Evolutionary conservation across 2,329 filamentous ascomycete genomes (phyloP), one percentile per base, ranked within the genome.

Genomic region (Xylariaceae sp.): DNA sequence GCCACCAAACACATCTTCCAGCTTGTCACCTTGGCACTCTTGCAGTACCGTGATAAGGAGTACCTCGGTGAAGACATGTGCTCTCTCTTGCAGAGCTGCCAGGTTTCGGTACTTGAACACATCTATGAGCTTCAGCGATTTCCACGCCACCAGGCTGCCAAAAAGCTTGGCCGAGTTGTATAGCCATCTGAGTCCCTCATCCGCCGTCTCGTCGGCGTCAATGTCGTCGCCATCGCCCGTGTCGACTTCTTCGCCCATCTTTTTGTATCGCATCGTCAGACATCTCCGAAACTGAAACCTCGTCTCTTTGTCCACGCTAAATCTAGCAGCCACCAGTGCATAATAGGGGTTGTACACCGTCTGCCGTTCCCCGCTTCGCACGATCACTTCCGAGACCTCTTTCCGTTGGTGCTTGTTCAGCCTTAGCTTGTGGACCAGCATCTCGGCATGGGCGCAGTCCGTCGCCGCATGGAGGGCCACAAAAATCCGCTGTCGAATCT

Each of bases 311-410:
- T 91, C 88, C 3, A 75, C 75, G 62, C 90, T 95, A 9, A 96
- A 77, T 56, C 85, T 85, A 42, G 81, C 82, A 10, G 90, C 90
- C 35, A 99, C 85, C 1, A 96, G 75, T 0, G 89, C 88, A 66
- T 99, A 99, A 71, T 95, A 99, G 0, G 88, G 89, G 62, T 99
- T 99, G 69, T 96, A 95, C 1, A 77, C 76, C 49, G 85, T 76
- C 70, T 97, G 94, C 3, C 87, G 86, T 39, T 89, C 89, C 1
- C 86, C 85, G 64, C 91, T 96, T 59, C 94, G 90, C 9, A 96
- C 78, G 27, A 99, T 75, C 15, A 99, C 91, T 45, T 87, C 83
- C 1, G 92, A 86, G 31, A 97, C 87, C 66, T 97, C 92, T 19
- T 85, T 80, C 57, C 94, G 85, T 62, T 96, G 90, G 15, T 89